Evolutionary conservation across 352 stramenopile genomes (phyloP).

Genomic region (Globisporangium splendens): DNA sequence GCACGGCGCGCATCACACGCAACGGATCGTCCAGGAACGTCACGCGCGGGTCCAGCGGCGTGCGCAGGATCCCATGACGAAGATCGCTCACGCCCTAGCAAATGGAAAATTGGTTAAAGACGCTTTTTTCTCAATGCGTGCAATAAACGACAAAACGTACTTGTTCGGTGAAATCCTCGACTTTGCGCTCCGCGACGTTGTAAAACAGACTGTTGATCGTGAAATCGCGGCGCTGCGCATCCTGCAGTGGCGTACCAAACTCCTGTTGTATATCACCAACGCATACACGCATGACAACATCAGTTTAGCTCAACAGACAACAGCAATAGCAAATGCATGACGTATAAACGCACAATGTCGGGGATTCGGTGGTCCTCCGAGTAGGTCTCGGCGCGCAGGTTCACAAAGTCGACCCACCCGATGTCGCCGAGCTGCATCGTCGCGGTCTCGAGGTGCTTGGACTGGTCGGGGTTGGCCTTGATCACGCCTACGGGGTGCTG

Average conservation of each 20-base stretch:
- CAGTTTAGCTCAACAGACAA: no score
- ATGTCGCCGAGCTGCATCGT: constrained; percentile 94
- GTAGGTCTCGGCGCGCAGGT: constrained; percentile 96
- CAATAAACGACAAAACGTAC: constrained; percentile 5
- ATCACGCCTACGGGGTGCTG: constrained; percentile 61
- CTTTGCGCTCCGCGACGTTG: constrained; percentile 56
- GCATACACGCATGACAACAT: not conserved
- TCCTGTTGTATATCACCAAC: constrained; percentile 15
- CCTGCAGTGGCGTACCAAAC: constrained; percentile 82
- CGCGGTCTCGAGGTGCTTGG: constrained; percentile 98
- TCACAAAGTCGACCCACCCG: constrained; percentile 97
- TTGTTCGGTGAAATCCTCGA: constrained; percentile 94
- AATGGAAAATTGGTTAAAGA: not conserved
- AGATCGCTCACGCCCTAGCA: constrained; percentile 91
- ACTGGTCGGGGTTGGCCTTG: constrained; percentile 90
- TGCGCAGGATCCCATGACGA: constrained; percentile 86
- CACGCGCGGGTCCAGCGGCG: constrained; percentile 90
- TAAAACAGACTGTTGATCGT: constrained; percentile 99
- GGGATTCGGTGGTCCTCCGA: constrained; percentile 70
- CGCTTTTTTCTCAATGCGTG: not conserved
- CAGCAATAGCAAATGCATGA: no score
- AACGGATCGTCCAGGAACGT: constrained; percentile 98
- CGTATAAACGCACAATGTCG: constrained; percentile 24
- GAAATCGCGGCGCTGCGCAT: constrained; percentile 93
- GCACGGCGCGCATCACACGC: constrained; percentile 92